phyloP scores from a whole-genome alignment of 140 eudicot species.

The Stevia rebaudiana region DNA sequence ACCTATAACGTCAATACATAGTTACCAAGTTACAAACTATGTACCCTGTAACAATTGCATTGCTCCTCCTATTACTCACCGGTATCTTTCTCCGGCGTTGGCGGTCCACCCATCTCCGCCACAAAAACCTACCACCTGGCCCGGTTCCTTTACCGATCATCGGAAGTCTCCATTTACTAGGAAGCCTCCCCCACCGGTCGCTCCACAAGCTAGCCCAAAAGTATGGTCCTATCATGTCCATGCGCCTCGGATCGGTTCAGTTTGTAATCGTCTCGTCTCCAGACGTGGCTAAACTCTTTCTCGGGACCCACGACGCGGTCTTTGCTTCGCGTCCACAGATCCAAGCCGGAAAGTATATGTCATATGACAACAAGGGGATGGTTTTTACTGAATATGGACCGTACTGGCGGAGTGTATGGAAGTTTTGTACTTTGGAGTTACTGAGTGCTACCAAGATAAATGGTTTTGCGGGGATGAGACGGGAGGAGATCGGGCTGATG shows the following conservation, averaged over 20 bases:
- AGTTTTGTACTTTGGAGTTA: conserved; percentile 8
- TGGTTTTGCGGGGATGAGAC: neutral
- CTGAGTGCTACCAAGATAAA: conserved; percentile 6
- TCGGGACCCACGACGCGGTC: conserved; percentile 11
- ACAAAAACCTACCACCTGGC: conserved; percentile 17
- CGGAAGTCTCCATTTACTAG: conserved; percentile 21
- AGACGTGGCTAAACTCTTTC: no score
- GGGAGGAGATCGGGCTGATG: conserved; percentile 1
- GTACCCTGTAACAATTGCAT: neutral
- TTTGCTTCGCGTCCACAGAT: conserved; percentile 7
- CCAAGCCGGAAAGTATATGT: neutral
- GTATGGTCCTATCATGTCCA: no score
- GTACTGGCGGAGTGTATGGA: conserved; percentile 15
- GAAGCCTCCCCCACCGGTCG: conserved; percentile 14
- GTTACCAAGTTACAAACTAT: neutral
- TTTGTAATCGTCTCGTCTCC: no score
- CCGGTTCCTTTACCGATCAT: conserved; percentile 8
- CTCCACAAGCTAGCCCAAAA: no score
- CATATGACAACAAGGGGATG: neutral
- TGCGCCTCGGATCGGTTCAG: no score
- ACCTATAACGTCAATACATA: no score
- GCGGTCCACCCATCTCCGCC: neutral
- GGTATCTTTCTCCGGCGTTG: neutral
- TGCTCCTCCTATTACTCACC: neutral
- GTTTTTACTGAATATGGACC: neutral